Base-by-base conservation (phyloP, 257 asterid species). In the Schizonepeta tenuifolia region DNA sequence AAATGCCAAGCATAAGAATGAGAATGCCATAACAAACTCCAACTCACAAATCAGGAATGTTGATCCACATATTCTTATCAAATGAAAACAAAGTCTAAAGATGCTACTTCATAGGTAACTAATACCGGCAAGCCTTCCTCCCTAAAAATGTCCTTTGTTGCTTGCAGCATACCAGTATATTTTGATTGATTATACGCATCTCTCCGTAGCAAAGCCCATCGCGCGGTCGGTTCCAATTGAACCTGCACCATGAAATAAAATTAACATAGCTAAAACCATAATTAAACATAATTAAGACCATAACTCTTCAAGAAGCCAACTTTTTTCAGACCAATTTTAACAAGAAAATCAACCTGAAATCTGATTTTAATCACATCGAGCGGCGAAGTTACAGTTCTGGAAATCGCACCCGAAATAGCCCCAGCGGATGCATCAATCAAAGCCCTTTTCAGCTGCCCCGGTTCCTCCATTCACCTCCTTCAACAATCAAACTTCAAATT, bases 361-460 rank as follows among this genome's bases (percentile, higher is more conserved):
- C 99, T 83, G 70, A 94, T 94, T 80, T 94, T 94, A 78, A 94
- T 89, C 22, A 94, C 99, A 82, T 94, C 99, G 44, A 94, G 91
- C 9, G 98, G 98, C 21, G 98, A 91, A 0, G 97, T 94, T 15
- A 94, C 88, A 1, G 93, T 89, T 77, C 98, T 88, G 0, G 96
- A 91, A 40, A 94, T 54, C 55, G 72, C 96, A 20, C 98, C 97
- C 14, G 98, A 79, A 63, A 94, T 77, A 6, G 97, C 97, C 74
- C 99, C 99, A 1, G 99, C 96, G 1, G 97, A 61, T 9, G 90
- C 87, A 81, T 91, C 89, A 65, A 89, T 86, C 68, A 88, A 62
- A 44, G 93, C 96, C 86, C 93, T 83, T 71, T 88, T 89, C 40
- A 91, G 79, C 85, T 88, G 87, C 76, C 93, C 94, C 4, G 83